phyloP scores from a whole-genome alignment of 2,329 filamentous ascomycete species.

The Cylindrodendrum hubeiense region DNA sequence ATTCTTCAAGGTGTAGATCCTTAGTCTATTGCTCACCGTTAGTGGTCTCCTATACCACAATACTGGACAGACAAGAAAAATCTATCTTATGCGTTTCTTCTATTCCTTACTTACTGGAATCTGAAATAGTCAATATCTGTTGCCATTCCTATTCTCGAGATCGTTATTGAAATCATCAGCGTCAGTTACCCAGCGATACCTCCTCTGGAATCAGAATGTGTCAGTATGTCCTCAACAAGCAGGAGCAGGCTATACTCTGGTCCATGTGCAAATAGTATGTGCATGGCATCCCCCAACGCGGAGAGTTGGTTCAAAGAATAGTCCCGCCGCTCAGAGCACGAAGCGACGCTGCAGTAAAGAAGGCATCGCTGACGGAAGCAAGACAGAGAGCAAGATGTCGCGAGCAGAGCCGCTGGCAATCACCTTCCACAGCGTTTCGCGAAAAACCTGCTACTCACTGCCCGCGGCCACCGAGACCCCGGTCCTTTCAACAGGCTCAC shows the following conservation, averaged over 20 bases:
- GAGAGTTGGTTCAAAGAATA: slow-evolving; percentile 17
- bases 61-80: background rate
- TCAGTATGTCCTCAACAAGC: background rate
- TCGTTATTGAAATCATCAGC: background rate
- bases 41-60: background rate
- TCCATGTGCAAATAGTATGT: slow-evolving; percentile 3
- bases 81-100: background rate
- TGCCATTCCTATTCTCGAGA: background rate
- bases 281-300: background rate
- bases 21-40: background rate
- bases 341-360: slow-evolving; percentile 7
- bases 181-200: slow-evolving; percentile 1
- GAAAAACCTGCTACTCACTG: slow-evolving; percentile 10
- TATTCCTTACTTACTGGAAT: background rate
- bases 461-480: slow-evolving; percentile 20
- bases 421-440: slow-evolving; percentile 3
- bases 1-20: background rate
- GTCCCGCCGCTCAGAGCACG: slow-evolving; percentile 16
- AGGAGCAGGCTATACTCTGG: slow-evolving; percentile 17
- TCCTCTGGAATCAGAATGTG: background rate
- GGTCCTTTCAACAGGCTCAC: slow-evolving; percentile 19
- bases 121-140: slow-evolving; percentile 2
- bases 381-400: slow-evolving; percentile 16
- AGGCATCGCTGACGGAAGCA: slow-evolving; percentile 16
- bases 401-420: background rate